These are phyloP conservation scores for Dillenia suffruticosa DNA, from an alignment of 164 flowering plant species.

Conservation along the genomic window DNA sequence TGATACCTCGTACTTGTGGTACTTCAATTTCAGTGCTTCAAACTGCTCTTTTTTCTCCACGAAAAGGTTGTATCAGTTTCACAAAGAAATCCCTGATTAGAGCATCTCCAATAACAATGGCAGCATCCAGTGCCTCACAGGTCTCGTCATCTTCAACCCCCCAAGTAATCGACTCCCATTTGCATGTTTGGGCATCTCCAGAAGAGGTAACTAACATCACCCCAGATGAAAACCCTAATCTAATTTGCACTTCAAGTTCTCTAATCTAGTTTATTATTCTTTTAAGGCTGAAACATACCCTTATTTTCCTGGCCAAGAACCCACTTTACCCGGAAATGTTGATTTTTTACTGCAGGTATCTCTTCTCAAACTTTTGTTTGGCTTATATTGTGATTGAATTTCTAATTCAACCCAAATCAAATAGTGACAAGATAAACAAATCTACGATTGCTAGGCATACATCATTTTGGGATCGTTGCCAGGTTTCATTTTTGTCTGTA, in stretches of 20 bases:
- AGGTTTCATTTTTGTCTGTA: no score
- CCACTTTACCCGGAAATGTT: conserved; percentile 62
- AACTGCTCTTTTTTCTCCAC: no score
- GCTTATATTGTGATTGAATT: no score
- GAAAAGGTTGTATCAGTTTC: no score
- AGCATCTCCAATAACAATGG: conserved; percentile 25
- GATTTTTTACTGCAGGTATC: conserved; percentile 74
- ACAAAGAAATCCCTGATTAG: conserved; percentile 6
- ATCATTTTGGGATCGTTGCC: no score
- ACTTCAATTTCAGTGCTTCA: no score
- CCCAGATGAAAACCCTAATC: neutral
- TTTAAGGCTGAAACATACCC: conserved; percentile 50
- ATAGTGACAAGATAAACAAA: neutral
- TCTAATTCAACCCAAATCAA: no score
- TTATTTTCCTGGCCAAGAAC: conserved; percentile 87
- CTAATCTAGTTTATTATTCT: conserved; percentile 2
- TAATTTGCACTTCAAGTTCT: neutral
- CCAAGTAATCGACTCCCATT: conserved; percentile 75
- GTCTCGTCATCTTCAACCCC: conserved; percentile 6
- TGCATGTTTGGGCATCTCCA: conserved; percentile 93
- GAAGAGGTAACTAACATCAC: conserved; percentile 46
- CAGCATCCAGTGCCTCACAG: conserved; percentile 3
- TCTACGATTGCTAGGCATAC: neutral
- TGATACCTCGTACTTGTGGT: no score
- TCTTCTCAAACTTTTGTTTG: neutral